Evolutionary conservation across 805 yeast species (phyloP).

Genomic region (Cyberlindnera suaveolens): DNA sequence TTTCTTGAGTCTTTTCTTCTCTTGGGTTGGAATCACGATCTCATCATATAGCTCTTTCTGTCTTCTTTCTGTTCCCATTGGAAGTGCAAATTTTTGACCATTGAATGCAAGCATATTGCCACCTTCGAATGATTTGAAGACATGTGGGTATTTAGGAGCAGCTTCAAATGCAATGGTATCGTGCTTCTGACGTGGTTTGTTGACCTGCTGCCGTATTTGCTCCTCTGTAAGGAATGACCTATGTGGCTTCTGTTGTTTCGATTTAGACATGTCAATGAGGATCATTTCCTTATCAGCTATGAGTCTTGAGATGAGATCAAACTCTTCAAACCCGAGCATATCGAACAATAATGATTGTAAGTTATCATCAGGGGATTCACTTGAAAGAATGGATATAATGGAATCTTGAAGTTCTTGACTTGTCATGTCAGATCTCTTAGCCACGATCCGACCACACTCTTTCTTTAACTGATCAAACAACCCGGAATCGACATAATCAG

Average conservation of each 20-base stretch:
- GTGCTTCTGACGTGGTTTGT: constrained; percentile 44
- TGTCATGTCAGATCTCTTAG: constrained; percentile 29
- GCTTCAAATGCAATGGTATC: constrained; percentile 38
- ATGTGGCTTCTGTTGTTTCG: constrained; percentile 15
- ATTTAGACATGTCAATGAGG: constrained; percentile 20
- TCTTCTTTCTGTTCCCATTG: constrained; percentile 70
- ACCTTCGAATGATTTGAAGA: constrained; percentile 63
- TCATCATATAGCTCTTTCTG: constrained; percentile 68
- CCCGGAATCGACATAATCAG: constrained; percentile 8
- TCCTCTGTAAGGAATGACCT: constrained; percentile 41
- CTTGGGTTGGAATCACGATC: constrained; percentile 73
- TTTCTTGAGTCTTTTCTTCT: constrained; percentile 34
- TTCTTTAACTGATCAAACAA: constrained; percentile 17
- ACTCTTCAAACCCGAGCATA: constrained; percentile 77
- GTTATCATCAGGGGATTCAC: constrained; percentile 44
- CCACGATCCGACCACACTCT: constrained; percentile 27
- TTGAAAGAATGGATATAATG: constrained; percentile 26
- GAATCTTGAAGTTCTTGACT: constrained; percentile 27
- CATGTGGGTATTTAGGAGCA: constrained; percentile 73
- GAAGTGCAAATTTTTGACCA: constrained; percentile 76
- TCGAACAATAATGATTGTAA: constrained; percentile 73
- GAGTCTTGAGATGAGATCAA: constrained; percentile 68
- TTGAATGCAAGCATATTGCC: constrained; percentile 68
- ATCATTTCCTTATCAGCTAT: constrained; percentile 38
- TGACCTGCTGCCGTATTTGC: constrained; percentile 48